Percentiles rank a stretch among this genome's conserved stretches.
Evolutionary conservation across 306 rosid species (phyloP).

Genomic region (Castanea crenata): DNA sequence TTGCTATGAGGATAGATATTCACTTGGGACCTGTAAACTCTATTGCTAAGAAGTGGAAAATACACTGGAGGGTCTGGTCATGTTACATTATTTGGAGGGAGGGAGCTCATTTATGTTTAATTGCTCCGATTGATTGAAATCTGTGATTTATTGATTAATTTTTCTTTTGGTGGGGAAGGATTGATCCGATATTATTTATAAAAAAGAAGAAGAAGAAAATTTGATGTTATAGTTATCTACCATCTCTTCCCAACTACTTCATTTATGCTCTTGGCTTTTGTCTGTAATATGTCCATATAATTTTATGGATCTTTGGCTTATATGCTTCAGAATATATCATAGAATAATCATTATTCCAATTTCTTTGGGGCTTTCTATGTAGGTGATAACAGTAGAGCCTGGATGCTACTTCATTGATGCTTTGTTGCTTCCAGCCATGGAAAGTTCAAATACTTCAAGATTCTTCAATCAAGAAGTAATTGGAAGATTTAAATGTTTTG

Average conservation of each 20-base stretch:
- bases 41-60: not conserved
- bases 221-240: not conserved
- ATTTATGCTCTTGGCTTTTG: not conserved
- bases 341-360: not conserved
- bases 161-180: not conserved
- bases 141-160: not conserved
- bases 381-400: slow-evolving; percentile 96
- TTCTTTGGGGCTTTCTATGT: slow-evolving; percentile 11
- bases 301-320: slow-evolving; percentile 1
- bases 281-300: not conserved
- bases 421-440: slow-evolving; percentile 68
- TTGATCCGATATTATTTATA: not conserved
- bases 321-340: not conserved
- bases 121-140: not conserved
- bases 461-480: slow-evolving; percentile 68
- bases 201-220: not conserved
- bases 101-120: not conserved
- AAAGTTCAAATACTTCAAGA: slow-evolving; percentile 46
- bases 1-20: not conserved
- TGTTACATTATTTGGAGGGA: slow-evolving; percentile 1
- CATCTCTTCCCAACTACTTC: not conserved
- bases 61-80: not conserved
- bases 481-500: slow-evolving; percentile 56
- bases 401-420: slow-evolving; percentile 96
- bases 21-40: not conserved